Base-by-base conservation (phyloP, 129 eudicot genomes). In the Pulicaria dysenterica region DNA sequence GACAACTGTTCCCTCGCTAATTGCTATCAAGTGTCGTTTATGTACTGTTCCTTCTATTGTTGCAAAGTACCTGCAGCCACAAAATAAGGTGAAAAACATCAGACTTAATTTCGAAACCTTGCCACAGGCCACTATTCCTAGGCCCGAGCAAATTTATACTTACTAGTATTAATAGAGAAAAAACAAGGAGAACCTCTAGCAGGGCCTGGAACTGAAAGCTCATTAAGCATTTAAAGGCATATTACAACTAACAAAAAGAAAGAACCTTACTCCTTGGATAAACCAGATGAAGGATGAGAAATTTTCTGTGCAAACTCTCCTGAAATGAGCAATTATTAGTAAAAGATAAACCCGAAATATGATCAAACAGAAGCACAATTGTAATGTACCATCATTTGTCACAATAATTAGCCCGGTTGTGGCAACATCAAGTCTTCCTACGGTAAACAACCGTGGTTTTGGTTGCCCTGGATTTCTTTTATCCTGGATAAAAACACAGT, bases 341-440 rank as follows among this genome's bases (percentile, higher is more conserved):
- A 57, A 60, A 36, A 53, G 17, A 3, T 7, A 19, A 38, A 49
- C 57, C 9, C 44, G 15, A 7, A 36, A 72, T 12, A 51, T 46
- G 50, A 56, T 39, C 16, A 65, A 41, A 46, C 51, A 63, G 31
- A 75, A 60, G 13, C 51, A 45, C 66, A 56, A 48, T 36, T 53
- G 19, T 54, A 69, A 6, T 44, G n/a, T 83, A 87, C 98, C 97
- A 79, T 94, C 97, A 73, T 94, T 94, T 43, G 98, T 94, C 83
- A 94, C 96, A 70, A 94, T 88, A 44, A 94, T 90, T 65, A 94
- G 70, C 36, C 98, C 98, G 73, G 89, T 87, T 4, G 99, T 94
- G 75, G 85, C 92, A 77, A 94, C 97, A 72, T 94, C 97, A 70
- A 94, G 96, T 65, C 96, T 86, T 14, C 99, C 97, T 16, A 94